Percentiles rank a stretch among this genome's conserved stretches.
phyloP scores from a whole-genome alignment of 208 protist genomes.

The Trypanosomatidae sp. region DNA sequence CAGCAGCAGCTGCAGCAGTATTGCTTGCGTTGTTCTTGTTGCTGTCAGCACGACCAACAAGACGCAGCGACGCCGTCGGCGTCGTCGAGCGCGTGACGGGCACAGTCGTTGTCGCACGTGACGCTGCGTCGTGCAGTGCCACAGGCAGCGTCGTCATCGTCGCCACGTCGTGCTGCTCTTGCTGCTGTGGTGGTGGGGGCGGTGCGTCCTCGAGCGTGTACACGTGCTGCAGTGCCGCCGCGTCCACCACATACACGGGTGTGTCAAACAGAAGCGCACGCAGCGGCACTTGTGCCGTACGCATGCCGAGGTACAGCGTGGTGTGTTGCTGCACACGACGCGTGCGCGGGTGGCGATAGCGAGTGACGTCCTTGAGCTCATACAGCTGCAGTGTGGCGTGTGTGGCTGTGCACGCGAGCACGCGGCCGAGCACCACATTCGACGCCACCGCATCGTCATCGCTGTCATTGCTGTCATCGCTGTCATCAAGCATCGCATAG shows the following conservation, averaged over 20 bases:
- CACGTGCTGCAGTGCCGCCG: conserved; percentile 26
- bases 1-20: no score
- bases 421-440: conserved; percentile 26
- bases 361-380: conserved; percentile 13
- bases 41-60: no score
- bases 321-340: conserved; percentile 27
- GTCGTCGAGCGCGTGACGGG: no score
- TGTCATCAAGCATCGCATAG: no score
- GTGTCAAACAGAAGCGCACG: conserved; percentile 35
- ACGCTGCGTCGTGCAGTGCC: no score
- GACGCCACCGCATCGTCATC: conserved; percentile 1
- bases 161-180: no score
- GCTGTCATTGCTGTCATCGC: no score
- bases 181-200: background rate
- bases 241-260: conserved; percentile 46
- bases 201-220: conserved; percentile 39
- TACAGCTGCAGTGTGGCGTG: conserved; percentile 34
- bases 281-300: conserved; percentile 8
- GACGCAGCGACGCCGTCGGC: no score
- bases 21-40: no score
- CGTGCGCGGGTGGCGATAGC: conserved; percentile 26
- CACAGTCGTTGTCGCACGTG: no score
- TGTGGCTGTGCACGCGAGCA: conserved; percentile 12
- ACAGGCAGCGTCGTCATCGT: no score
- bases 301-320: conserved; percentile 15